Evolutionary conservation across 2,329 filamentous ascomycete genomes (phyloP).

Genomic region (Stagonosporopsis vannaccii): DNA sequence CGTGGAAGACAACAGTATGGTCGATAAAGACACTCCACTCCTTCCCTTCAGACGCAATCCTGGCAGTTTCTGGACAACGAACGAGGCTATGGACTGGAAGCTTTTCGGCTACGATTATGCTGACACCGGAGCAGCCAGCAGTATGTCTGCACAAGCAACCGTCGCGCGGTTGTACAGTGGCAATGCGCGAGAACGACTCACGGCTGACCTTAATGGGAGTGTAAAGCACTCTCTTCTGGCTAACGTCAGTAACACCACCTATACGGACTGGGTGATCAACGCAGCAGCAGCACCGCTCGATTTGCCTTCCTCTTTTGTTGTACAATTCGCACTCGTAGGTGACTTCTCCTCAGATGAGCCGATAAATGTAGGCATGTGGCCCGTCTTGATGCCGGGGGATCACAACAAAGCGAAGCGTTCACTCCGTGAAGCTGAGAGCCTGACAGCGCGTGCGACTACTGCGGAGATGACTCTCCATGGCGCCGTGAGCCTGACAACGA

Average conservation of each 20-base stretch:
- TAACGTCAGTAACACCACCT: constrained; percentile 15
- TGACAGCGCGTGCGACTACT: constrained; percentile 50
- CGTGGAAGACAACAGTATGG: constrained; percentile 49
- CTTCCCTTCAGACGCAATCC: constrained; percentile 41
- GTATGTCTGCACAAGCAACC: constrained; percentile 18
- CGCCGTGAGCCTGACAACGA: constrained; percentile 34
- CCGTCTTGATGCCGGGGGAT: constrained; percentile 27
- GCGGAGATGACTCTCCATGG: constrained; percentile 21
- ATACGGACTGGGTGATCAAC: constrained; percentile 39
- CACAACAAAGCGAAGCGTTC: constrained; percentile 48
- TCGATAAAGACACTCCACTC: constrained; percentile 59
- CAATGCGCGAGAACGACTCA: constrained; percentile 18
- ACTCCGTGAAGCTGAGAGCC: constrained; percentile 53
- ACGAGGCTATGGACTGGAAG: constrained; percentile 32
- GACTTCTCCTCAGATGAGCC: constrained; percentile 24
- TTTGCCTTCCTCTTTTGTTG: constrained; percentile 30
- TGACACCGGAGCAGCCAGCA: constrained; percentile 41
- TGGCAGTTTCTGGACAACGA: constrained; percentile 40
- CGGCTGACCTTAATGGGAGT: neutral
- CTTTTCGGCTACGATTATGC: constrained; percentile 46
- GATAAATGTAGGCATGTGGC: constrained; percentile 38
- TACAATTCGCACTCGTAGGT: constrained; percentile 31
- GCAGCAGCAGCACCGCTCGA: constrained; percentile 11
- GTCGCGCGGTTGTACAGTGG: constrained; percentile 36
- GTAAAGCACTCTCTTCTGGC: neutral